Evolutionary conservation across 2,329 filamentous ascomycete species (phyloP), one percentile per base, ranked within the genome.

Genomic region (Neofusicoccum umdonicola): DNA sequence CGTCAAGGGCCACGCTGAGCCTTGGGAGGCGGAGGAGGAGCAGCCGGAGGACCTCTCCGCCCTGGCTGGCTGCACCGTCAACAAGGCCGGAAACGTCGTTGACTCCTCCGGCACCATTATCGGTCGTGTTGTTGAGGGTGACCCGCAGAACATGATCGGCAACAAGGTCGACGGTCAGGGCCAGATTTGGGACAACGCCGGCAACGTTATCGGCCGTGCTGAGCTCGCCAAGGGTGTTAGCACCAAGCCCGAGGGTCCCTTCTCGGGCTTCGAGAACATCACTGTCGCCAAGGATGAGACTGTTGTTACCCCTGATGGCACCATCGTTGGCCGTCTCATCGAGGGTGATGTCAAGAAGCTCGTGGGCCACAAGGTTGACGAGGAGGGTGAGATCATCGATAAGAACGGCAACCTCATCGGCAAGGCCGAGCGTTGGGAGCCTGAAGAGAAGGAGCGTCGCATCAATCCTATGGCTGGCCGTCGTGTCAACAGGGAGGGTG

Each of bases 121-220:
- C 62, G 86, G 86, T 47, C 84, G 83, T 56, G 81, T 88, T 62
- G 76, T 79, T 63, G 84, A 86, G 64, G 86, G 86, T 44, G 85
- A 88, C 65, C 77, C 82, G 48, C 79, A 81, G 68, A 81, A 80
- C 65, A 79, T 88, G 69, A 79, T 86, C 56, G 86, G 86, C 67
- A 83, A 84, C 74, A 88, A 86, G 79, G 85, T 87, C 54, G 86
- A 88, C 66, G 84, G 84, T 57, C 75, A 87, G 74, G 86, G 86
- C 51, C 85, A 88, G 72, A 85, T 88, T 73, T 88, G 86, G 85
- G 84, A 86, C 72, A 85, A 87, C 67, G 80, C 83, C 66, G 86
- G 86, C 64, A 85, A 87, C 67, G 82, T 88, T 67, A 83, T 88
- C 68, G 86, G 86, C 27, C 79, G 79, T 58, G 86, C 82, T 56